Evolutionary conservation across 805 yeast genomes (phyloP).

Genomic region (Candida broadrunensis): DNA sequence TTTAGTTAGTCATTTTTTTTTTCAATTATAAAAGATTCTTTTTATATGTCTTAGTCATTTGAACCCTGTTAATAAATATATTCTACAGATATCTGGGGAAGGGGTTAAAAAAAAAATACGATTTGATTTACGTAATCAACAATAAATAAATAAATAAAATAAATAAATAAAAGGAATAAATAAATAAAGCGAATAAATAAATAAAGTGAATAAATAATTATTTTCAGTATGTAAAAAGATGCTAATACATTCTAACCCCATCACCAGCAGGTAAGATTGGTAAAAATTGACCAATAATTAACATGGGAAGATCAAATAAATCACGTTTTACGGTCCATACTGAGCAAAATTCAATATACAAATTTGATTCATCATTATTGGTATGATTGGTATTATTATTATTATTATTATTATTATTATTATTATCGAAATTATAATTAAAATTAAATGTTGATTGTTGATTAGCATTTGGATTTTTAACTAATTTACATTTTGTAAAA

Average conservation of each 20-base stretch:
- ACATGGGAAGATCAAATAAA: conserved; percentile 79
- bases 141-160: no score
- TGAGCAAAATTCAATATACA: conserved; percentile 60
- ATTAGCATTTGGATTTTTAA: conserved; percentile 21
- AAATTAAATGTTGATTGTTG: conserved; percentile 4
- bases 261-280: conserved; percentile 52
- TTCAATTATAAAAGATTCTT: no score
- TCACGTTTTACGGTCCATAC: conserved; percentile 87
- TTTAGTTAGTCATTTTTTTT: no score
- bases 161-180: background rate
- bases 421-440: background rate
- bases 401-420: conserved; percentile 18
- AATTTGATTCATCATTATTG: conserved; percentile 9
- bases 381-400: background rate
- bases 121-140: no score
- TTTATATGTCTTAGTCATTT: no score
- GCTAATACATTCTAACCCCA: conserved; percentile 29
- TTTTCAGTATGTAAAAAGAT: background rate
- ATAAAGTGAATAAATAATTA: no score
- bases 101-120: no score
- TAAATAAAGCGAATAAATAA: background rate
- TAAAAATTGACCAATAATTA: conserved; percentile 76
- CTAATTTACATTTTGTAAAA: conserved; percentile 48
- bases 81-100: no score
- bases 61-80: no score